Evolutionary conservation across 768 basidiomycete genomes (phyloP).

Genomic region (Roridomyces roridus): DNA sequence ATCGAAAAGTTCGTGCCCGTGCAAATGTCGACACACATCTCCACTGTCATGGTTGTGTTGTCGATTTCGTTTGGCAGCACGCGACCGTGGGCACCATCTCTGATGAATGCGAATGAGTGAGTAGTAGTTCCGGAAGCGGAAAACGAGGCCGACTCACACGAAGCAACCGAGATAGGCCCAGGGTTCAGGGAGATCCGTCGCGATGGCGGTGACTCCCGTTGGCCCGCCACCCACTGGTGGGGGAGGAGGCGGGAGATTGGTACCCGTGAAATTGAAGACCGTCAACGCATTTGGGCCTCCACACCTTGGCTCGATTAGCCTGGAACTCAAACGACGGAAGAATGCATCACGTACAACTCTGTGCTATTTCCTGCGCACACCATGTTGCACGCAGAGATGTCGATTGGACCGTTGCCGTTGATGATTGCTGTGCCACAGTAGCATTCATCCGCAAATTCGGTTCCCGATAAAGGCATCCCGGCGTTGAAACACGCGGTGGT

Average conservation of each 20-base stretch:
- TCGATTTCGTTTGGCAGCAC: slow-evolving; percentile 50
- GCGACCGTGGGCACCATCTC: slow-evolving; percentile 69
- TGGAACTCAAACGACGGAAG: too few relatives aligned
- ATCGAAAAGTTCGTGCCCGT: slow-evolving; percentile 49
- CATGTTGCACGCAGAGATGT: slow-evolving; percentile 69
- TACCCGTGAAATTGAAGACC: slow-evolving; percentile 74
- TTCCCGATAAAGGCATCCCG: slow-evolving; percentile 39
- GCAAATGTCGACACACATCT: slow-evolving; percentile 70
- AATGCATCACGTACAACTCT: slow-evolving; percentile 44
- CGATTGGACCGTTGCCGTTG: slow-evolving; percentile 52
- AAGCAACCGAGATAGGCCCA: slow-evolving; percentile 74
- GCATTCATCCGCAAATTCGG: slow-evolving; percentile 57
- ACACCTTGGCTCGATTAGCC: slow-evolving; percentile 40
- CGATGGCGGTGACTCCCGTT: slow-evolving; percentile 53
- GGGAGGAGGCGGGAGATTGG: slow-evolving; percentile 51
- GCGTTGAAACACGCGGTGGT: slow-evolving; percentile 65
- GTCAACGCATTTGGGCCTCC: slow-evolving; percentile 75
- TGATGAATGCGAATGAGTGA: slow-evolving; percentile 23
- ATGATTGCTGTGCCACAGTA: slow-evolving; percentile 56
- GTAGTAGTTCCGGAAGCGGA: too few relatives aligned
- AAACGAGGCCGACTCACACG: too few relatives aligned
- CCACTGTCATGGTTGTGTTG: slow-evolving; percentile 52
- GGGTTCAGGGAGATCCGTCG: slow-evolving; percentile 53
- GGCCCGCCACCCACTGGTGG: slow-evolving; percentile 42
- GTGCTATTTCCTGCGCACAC: slow-evolving; percentile 64